These are phyloP conservation scores for Plasmodium sp. DNA, from an alignment of 169 alveolate species.

Conservation along the genomic window DNA sequence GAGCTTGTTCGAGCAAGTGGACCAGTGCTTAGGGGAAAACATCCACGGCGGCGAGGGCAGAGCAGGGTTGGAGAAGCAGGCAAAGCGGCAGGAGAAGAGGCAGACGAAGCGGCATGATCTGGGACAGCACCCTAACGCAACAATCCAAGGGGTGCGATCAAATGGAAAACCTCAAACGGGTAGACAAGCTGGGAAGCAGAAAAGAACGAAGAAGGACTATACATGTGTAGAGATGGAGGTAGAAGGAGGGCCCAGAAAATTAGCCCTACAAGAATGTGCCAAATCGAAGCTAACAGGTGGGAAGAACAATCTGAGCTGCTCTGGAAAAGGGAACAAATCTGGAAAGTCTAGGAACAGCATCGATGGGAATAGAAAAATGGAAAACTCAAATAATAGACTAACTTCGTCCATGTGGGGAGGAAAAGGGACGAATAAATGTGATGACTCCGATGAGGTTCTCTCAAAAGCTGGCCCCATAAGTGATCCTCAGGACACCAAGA, in stretches of 20 bases:
- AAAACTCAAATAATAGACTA: neutral
- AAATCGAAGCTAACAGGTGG: neutral
- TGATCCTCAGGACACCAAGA: neutral
- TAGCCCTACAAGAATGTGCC: neutral
- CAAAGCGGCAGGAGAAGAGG: no score
- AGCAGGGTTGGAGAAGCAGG: neutral
- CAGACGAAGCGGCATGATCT: neutral
- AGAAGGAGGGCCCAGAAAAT: neutral
- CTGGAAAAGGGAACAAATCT: neutral
- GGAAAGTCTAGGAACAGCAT: neutral
- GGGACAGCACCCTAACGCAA: neutral
- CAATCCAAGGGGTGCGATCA: neutral
- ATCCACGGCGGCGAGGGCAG: neutral
- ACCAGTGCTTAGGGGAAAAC: neutral
- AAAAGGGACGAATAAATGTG: neutral
- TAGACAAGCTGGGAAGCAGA: neutral
- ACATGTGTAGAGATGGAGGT: neutral
- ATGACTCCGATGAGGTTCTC: neutral
- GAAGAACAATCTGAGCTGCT: neutral
- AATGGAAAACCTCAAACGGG: neutral
- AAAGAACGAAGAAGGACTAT: neutral
- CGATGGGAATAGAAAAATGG: neutral
- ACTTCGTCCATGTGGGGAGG: neutral
- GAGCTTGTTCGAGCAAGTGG: conserved; percentile 8
- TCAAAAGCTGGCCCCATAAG: neutral